Conservation (phyloP, 1,139 yeast species). For the Yamadazyma sp. region DNA sequence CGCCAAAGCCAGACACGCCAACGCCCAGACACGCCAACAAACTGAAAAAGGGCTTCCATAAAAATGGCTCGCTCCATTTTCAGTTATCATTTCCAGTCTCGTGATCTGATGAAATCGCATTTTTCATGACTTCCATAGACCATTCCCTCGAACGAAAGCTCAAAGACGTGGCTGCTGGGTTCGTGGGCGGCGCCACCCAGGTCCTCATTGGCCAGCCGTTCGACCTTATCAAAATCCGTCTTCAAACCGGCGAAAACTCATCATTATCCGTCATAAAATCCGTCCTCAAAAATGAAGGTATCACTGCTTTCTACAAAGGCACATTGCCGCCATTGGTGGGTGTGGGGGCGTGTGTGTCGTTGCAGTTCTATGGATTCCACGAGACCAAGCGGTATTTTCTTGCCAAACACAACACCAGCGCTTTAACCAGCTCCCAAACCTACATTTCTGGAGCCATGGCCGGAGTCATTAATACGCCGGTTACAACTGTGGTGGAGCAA, state of each 20-base stretch:
- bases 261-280: constrained; percentile 51
- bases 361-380: constrained; percentile 76
- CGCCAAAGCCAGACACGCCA: too few relatives aligned
- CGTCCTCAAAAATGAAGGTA: constrained; percentile 61
- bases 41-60: too few relatives aligned
- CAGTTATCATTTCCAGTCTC: constrained; percentile 5
- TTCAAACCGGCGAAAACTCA: constrained; percentile 50
- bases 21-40: too few relatives aligned
- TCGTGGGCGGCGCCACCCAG: constrained; percentile 61
- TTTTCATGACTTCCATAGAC: constrained; percentile 32
- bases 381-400: constrained; percentile 67
- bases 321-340: constrained; percentile 50
- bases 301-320: constrained; percentile 59
- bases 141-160: constrained; percentile 53
- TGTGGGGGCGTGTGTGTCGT: constrained; percentile 73
- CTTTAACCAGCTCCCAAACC: constrained; percentile 57
- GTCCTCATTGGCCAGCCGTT: constrained; percentile 77
- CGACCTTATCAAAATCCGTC: constrained; percentile 64
- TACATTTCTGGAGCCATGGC: constrained; percentile 76
- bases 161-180: constrained; percentile 59
- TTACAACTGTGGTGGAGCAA: constrained; percentile 76
- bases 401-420: constrained; percentile 18
- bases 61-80: too few relatives aligned
- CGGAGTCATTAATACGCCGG: constrained; percentile 73
- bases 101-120: constrained; percentile 8